phyloP scores from a whole-genome alignment of 495 filamentous ascomycete genomes.

The Oidiodendron maius region DNA sequence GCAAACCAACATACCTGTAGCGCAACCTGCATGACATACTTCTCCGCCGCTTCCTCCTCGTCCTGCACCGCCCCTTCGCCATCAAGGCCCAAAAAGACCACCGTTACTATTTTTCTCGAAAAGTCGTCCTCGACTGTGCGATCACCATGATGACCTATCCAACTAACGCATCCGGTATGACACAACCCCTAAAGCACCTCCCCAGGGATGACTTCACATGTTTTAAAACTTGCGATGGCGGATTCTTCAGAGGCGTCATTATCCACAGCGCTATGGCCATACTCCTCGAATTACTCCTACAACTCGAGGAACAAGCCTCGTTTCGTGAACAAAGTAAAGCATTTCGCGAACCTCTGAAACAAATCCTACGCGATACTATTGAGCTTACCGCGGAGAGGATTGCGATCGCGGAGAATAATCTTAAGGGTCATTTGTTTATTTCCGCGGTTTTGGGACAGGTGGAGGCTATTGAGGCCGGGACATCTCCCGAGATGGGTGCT shows the following conservation, averaged over 20 bases:
- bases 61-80: conserved; percentile 48
- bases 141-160: conserved; percentile 43
- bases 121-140: conserved; percentile 44
- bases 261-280: conserved; percentile 29
- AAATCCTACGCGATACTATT: conserved; percentile 29
- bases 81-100: conserved; percentile 40
- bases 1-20: too few relatives aligned
- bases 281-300: conserved; percentile 32
- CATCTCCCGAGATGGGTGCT: too few relatives aligned
- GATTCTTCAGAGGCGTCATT: conserved; percentile 42
- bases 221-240: conserved; percentile 36
- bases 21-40: conserved; percentile 32
- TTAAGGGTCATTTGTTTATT: conserved; percentile 41
- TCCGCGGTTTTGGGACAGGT: conserved; percentile 37
- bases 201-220: conserved; percentile 33
- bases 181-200: too few relatives aligned
- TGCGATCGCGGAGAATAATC: conserved; percentile 42
- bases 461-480: conserved; percentile 29
- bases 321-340: conserved; percentile 22
- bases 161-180: too few relatives aligned
- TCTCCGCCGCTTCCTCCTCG: conserved; percentile 45
- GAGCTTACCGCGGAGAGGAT: conserved; percentile 33
- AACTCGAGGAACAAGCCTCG: conserved; percentile 23
- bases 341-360: conserved; percentile 26
- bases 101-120: conserved; percentile 51